Evolutionary conservation across 495 filamentous ascomycete species (phyloP), one percentile per base, ranked within the genome.

Genomic region (Penicillium desertorum): DNA sequence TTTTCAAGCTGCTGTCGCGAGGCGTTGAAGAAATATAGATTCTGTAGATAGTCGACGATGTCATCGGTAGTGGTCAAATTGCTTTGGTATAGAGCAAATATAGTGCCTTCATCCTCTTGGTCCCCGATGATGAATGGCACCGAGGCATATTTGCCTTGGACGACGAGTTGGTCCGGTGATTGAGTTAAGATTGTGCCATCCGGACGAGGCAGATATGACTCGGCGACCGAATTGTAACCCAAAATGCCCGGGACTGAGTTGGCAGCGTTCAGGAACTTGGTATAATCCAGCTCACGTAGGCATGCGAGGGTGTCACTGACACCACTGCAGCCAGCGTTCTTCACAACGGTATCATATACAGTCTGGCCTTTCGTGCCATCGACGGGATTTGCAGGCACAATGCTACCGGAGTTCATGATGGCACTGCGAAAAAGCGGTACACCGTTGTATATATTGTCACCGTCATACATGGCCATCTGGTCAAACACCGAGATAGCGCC

Each of bases 391-490:
- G 88, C 81, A 3, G 88, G 87, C 0, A 83, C 69, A 4, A 88
- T 72, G 59, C 75, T 80, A 9, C 88, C 88, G 2, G 85, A 88
- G 68, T 90, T 76, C 87, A 91, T 88, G 50, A 89, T 90, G 27
- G 73, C 88, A 16, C 72, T 86, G 39, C 82, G 82, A 80, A 91
- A 91, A 0, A 90, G 75, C 1, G 82, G 78, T 57, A 85, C 82
- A 34, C 83, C 86, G 9, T 88, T 89, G 72, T 89, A 89, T 0
- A 67, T 84, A 68, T 83, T 81, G 64, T 90, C 69, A 10, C 88
- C 88, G 62, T 83, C 80, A 64, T 88, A 88, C 19, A 90, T 70
- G 4, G 80, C 70, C 80, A 88, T 86, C 56, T 90, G 88, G 63
- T 88, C 78, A 43, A 84, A 80, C 19, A 91, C 86, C 6, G 85